Evolutionary conservation across 1,284 basidiomycete genomes (phyloP), one percentile per base, ranked within the genome.

Genomic region (Filobasidium uniguttulatum): DNA sequence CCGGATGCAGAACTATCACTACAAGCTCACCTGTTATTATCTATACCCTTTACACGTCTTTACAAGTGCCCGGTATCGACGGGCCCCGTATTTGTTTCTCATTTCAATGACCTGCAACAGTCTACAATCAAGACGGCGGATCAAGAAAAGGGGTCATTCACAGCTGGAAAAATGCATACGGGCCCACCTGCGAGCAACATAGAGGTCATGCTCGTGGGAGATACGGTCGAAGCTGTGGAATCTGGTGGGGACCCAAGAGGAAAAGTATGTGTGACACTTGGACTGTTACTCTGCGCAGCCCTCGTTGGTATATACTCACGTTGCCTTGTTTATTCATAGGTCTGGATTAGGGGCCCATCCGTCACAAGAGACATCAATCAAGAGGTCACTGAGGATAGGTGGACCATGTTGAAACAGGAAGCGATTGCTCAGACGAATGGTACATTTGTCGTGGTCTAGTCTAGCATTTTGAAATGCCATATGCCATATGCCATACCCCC

Each of bases 181-280:
- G 68, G 68, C 20, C 59, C 67, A 3, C 67, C 67, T 4, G 59
- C 60, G 4, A 56, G 44, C 28, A 69, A 69, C 46, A 54, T 69
- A 26, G 68, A 70, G 52, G 58, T 69, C 2, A 2, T 64, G 4
- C 54, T 70, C 14, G 56, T 56, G 33, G 63, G 59, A 0, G 57
- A 57, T 2, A 41, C 48, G 25, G 56, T 60, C 8, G 57, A 60
- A 31, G 49, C 52, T 38, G 48, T 40, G 26, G 56, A 46, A 19
- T 40, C 54, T 26, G 54, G 52, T 37, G 46, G 45, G 2, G 41
- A 49, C 29, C 48, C 48, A 3, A 22, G 3, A 3, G 48, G 48
- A 3, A 17, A 44, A 31, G 48, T 49, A 15, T 19, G 48, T 23
- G 31, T 23, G 48, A 5, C 3, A 3, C 12, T 10, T 9, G 8